Conservation (phyloP, 179 eudicot species). For the Sideroxylon spinosum region DNA sequence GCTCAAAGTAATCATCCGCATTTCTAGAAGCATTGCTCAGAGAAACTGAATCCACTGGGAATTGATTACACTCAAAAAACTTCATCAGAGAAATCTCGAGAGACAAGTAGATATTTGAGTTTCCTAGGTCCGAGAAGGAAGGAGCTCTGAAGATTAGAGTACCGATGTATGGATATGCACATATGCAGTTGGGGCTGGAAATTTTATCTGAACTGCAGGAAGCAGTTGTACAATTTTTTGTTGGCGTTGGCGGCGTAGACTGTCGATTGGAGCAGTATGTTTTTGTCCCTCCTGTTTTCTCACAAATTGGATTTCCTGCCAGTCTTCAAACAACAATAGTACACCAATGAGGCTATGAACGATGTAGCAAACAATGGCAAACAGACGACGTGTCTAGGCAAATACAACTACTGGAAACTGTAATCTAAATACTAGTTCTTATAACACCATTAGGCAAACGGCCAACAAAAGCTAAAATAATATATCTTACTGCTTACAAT, state of each 20-base stretch:
- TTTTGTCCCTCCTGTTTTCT: constrained; percentile 4
- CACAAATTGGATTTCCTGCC: not conserved
- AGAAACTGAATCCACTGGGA: constrained; percentile 14
- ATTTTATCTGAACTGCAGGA: constrained; percentile 38
- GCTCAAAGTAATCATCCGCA: constrained; percentile 38
- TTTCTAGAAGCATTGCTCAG: constrained; percentile 43
- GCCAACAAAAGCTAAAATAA: not conserved
- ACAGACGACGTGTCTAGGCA: not conserved
- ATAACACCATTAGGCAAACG: not conserved
- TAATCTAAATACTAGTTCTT: not conserved
- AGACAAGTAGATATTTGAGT: constrained; percentile 29
- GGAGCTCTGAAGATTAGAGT: constrained; percentile 50
- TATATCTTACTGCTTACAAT: constrained; percentile 34
- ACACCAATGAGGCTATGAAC: too few species aligned
- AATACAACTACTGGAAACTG: not conserved
- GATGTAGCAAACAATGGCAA: not conserved
- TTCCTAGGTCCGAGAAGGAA: constrained; percentile 47
- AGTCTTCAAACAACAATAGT: constrained; percentile 32
- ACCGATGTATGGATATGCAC: constrained; percentile 60
- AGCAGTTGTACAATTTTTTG: constrained; percentile 33
- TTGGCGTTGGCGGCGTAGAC: constrained; percentile 36
- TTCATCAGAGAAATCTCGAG: constrained; percentile 35
- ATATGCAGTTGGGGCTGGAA: constrained; percentile 59
- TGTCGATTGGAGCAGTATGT: constrained; percentile 37
- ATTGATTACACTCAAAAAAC: constrained; percentile 24